Evolutionary conservation across 2,329 filamentous ascomycete genomes (phyloP), one percentile per base, ranked within the genome.

Genomic region (Tolypocladium album): DNA sequence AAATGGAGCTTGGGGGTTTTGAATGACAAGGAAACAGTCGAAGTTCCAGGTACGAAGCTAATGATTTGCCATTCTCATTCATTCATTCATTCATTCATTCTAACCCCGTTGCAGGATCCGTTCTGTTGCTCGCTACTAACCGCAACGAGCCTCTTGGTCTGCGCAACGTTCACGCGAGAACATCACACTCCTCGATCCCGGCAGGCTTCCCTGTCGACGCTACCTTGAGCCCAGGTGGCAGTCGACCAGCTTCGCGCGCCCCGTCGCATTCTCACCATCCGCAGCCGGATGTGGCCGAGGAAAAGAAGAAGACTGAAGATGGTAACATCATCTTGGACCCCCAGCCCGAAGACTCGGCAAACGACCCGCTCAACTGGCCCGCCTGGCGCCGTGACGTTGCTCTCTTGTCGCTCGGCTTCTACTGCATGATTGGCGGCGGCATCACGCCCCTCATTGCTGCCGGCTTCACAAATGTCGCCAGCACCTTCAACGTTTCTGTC

Each of bases 301-400:
- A 77, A 55, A 84, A 85, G 75, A 97, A 97, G 78, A 88, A 80
- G 64, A 96, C 92, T 2, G 75, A 81, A 42, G 88, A 96, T 70
- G 92, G 92, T 20, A 82, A 84, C 62, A 91, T 97, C 67, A 91
- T 97, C 59, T 78, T 97, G 17, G 88, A 95, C 0, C 93, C 93
- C 0, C 93, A 97, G 70, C 93, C 93, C 0, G 92, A 97, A 61
- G 92, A 97, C 58, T 92, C 90, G 0, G 78, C 82, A 58, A 97
- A 97, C 65, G 93, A 97, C 67, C 93, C 93, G 1, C 76, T 97
- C 60, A 97, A 97, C 71, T 97, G 93, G 93, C 86, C 89, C 0
- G 76, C 81, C 8, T 90, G 90, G 86, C 84, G 90, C 47, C 82
- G 93, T 72, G 91, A 97, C 72, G 73, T 81, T 31, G 90, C 93